Evolutionary conservation across 352 stramenopile species (phyloP).

Genomic region (Phytophthora brassicae): DNA sequence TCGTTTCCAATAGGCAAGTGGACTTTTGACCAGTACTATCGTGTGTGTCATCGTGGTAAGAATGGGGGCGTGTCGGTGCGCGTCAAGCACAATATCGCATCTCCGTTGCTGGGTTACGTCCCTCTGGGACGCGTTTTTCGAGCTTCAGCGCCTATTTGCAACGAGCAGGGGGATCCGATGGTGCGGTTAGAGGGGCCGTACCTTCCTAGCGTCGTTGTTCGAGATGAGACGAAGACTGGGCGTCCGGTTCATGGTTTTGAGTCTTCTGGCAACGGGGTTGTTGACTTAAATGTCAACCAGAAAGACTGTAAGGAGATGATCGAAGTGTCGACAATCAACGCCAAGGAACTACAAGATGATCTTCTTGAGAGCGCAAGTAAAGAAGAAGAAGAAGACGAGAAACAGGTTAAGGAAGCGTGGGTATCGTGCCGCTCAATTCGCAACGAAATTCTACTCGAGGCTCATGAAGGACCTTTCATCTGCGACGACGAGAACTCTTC

Average conservation of each 20-base stretch:
- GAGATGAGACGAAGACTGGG: constrained; percentile 5
- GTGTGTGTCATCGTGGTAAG: constrained; percentile 71
- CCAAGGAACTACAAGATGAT: neutral
- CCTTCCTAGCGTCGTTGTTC: constrained; percentile 37
- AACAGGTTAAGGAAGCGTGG: constrained; percentile 49
- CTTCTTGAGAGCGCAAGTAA: constrained; percentile 8
- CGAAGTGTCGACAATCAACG: no score
- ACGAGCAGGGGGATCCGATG: constrained; percentile 77
- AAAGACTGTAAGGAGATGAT: neutral
- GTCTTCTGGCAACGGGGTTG: neutral
- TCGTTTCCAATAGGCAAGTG: constrained; percentile 43
- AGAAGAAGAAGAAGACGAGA: constrained; percentile 15
- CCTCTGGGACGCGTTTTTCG: constrained; percentile 66
- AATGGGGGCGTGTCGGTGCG: constrained; percentile 65
- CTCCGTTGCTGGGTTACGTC: constrained; percentile 60
- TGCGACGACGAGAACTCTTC: neutral
- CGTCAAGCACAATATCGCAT: constrained; percentile 68
- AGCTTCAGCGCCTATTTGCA: constrained; percentile 58
- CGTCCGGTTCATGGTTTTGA: neutral
- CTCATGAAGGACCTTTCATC: constrained; percentile 48
- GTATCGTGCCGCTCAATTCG: constrained; percentile 73
- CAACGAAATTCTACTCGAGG: constrained; percentile 74
- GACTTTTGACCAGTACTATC: constrained; percentile 65
- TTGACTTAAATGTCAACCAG: neutral
- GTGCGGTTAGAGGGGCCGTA: constrained; percentile 54